Conservation (phyloP, 192 early-diverging fungal genomes). For the Thamnidium elegans region DNA sequence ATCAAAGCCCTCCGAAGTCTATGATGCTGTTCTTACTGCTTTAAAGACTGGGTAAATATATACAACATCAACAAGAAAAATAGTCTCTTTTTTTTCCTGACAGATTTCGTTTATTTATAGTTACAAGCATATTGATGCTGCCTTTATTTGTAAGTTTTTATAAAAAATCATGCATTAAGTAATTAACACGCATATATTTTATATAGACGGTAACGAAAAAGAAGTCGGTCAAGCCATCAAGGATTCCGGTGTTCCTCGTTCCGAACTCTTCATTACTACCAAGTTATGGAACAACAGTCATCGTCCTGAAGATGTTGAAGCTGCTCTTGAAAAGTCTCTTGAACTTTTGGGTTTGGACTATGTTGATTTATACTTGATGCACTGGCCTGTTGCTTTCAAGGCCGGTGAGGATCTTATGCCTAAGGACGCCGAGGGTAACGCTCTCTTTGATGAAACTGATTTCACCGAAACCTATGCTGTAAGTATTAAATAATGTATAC, state of each 20-base stretch:
- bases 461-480: constrained; percentile 50
- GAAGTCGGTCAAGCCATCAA: constrained; percentile 74
- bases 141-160: constrained; percentile 28
- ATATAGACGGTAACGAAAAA: constrained; percentile 66
- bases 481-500: not conserved
- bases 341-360: constrained; percentile 71
- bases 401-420: constrained; percentile 17
- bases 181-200: constrained; percentile 27
- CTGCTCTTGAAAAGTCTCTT: constrained; percentile 63
- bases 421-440: constrained; percentile 18
- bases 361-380: constrained; percentile 72
- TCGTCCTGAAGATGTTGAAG: constrained; percentile 57
- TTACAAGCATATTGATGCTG: constrained; percentile 32
- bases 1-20: constrained; percentile 50
- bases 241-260: constrained; percentile 56
- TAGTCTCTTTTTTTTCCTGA: not conserved
- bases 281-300: constrained; percentile 58
- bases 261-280: constrained; percentile 75
- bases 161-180: not conserved
- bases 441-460: constrained; percentile 33
- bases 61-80: not conserved
- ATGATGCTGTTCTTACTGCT: constrained; percentile 64
- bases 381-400: constrained; percentile 30
- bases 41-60: constrained; percentile 52
- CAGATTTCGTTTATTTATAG: constrained; percentile 37